Base-by-base conservation (phyloP, 2,329 filamentous ascomycete genomes). In the Thyridium curvatum region DNA sequence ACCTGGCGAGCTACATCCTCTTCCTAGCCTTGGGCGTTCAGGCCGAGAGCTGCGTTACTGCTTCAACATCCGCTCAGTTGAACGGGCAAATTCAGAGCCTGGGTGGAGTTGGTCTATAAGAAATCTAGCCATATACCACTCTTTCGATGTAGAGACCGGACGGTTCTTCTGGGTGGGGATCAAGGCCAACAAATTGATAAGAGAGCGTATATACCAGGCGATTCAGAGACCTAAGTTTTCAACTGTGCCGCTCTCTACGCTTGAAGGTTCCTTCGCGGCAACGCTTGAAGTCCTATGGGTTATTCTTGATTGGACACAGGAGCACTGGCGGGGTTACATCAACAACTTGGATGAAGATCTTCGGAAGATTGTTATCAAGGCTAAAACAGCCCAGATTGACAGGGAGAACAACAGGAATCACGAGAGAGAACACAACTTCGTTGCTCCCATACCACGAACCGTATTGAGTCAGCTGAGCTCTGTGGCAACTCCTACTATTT, bases 61-160 rank as follows among this genome's bases (percentile, higher is more conserved):
- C 16, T 38, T 32, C 17, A 38, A 32, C 28, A 10, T 38, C 6
- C 32, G 35, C 29, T 31, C 28, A 9, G 30, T 26, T 3, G 35
- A 38, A 17, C 8, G 18, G 10, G 12, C 6, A 4, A n/a, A n/a
- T n/a, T n/a, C n/a, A n/a, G n/a, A n/a, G n/a, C n/a, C n/a, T n/a
- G n/a, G n/a, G n/a, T n/a, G n/a, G n/a, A n/a, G n/a, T n/a, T 38
- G 35, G 35, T 18, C 12, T n/a, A 17, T 38, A 28, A 28, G 35
- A 13, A 28, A 38, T 16, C 31, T 30, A 15, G 30, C 28, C 13
- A n/a, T 38, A 6, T 38, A 31, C 29, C 35, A 38, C 13, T 38
- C 35, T 14, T 14, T 38, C 35, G 35, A 38, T 15, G 15, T 32
- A 5, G 29, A 32, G 12, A 32, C 12, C 2, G 35, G 35, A 5